Evolutionary conservation across 1,284 basidiomycete genomes (phyloP), one percentile per base, ranked within the genome.

Genomic region (Ceratobasidium sp.): DNA sequence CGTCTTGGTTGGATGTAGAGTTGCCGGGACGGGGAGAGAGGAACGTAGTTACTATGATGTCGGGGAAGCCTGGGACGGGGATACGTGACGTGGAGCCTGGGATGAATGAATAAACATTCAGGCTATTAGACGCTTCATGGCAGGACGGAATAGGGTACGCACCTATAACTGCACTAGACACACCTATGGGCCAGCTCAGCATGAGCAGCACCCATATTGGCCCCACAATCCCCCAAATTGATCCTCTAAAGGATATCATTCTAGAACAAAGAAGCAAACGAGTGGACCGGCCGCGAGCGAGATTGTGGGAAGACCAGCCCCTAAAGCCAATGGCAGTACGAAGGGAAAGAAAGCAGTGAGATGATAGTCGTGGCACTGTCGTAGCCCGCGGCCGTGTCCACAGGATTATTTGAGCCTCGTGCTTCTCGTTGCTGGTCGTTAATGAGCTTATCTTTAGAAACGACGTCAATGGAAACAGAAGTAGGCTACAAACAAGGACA

Each of bases 41-140:
- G 56, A 71, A 71, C 1, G 67, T 71, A 1, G 67, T 59, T 36
- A 59, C 53, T 17, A 71, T 41, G 11, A 71, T 71, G 36, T 71
- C 67, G 24, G 67, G 67, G 11, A 59, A 45, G 19, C 67, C 67
- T 9, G 45, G 41, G n/a, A 65, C 67, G 15, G 67, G 67, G n/a
- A 71, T 71, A 31, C 56, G 67, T 1, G 27, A 59, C 11, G 45
- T 71, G 5, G 67, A 71, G 24, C 54, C 67, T 71, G 29, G 9
- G 14, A 22, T 47, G 27, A 24, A 51, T 15, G 15, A 27, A 22
- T n/a, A 29, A 7, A n/a, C 9, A 29, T 24, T 27, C 41, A 22
- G 27, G n/a, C 33, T 31, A 29, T 33, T 54, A 19, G 15, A 33
- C 17, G 29, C 24, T 45, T 7, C 33, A 29, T 45, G 22, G 17